Percentiles rank a stretch among this genome's conserved stretches.
Evolutionary conservation across 2,329 filamentous ascomycete genomes (phyloP).

Genomic region (Cladosporium cucumerinum): DNA sequence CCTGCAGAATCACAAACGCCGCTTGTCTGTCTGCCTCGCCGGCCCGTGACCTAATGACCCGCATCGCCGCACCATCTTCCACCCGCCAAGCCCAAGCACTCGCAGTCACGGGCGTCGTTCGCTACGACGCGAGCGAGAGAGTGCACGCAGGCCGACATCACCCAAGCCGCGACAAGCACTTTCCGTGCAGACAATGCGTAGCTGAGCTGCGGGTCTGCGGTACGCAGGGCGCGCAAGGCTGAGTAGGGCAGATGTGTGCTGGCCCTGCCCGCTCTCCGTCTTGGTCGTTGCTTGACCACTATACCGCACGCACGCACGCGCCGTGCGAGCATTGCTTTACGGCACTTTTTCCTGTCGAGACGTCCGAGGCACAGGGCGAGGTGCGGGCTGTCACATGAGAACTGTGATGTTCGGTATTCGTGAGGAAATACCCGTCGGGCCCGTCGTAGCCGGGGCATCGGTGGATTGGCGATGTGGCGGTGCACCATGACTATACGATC

Average conservation of each 20-base stretch:
- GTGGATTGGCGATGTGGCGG: neutral
- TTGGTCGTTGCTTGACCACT: conserved; percentile 5
- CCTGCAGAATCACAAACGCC: neutral
- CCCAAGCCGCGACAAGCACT: conserved; percentile 8
- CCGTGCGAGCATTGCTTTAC: neutral
- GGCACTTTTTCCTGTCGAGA: neutral
- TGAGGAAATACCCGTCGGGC: neutral
- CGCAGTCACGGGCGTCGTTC: neutral
- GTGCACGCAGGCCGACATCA: neutral
- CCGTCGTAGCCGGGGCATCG: neutral
- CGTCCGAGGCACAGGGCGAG: neutral
- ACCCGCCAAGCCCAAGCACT: neutral
- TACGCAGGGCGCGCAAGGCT: conserved; percentile 4
- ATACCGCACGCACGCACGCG: neutral
- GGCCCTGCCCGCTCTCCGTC: conserved; percentile 7
- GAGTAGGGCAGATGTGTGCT: conserved; percentile 10
- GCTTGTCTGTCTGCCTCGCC: neutral
- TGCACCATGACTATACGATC: neutral
- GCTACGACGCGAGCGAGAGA: neutral
- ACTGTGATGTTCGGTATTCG: neutral
- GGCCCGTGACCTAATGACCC: neutral
- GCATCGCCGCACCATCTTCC: neutral
- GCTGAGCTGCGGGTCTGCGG: conserved; percentile 7
- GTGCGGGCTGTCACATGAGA: neutral
- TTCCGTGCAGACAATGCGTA: neutral